Conservation (phyloP, 371 early-diverging fungal genomes). For the Apophysomyces ossiformis region DNA sequence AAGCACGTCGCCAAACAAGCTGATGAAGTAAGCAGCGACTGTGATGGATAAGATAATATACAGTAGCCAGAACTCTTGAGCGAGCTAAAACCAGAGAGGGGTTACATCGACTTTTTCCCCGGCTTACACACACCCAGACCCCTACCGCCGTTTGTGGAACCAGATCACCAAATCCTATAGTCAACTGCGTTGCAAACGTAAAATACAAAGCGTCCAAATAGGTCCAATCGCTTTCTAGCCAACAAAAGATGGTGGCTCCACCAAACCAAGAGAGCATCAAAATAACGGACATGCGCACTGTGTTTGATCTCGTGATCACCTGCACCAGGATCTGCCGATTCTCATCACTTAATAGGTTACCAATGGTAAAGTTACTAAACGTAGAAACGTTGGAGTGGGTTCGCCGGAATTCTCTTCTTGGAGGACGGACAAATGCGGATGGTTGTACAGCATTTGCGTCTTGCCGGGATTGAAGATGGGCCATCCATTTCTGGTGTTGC, state of each 20-base stretch:
- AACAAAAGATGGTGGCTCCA: slow-evolving; percentile 26
- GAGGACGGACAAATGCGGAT: not conserved
- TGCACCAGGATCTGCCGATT: slow-evolving; percentile 26
- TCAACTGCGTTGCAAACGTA: slow-evolving; percentile 27
- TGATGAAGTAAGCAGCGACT: slow-evolving; percentile 30
- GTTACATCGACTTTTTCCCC: not conserved
- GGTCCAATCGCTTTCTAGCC: slow-evolving; percentile 22
- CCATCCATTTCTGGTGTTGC: slow-evolving; percentile 24
- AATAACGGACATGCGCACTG: slow-evolving; percentile 20
- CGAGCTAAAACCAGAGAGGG: slow-evolving; percentile 12
- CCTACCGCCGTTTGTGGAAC: slow-evolving; percentile 31
- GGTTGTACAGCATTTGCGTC: not conserved
- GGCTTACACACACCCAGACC: not conserved
- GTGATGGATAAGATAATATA: slow-evolving; percentile 30
- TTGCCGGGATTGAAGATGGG: slow-evolving; percentile 1
- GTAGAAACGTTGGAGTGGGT: slow-evolving; percentile 17
- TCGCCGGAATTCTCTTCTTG: slow-evolving; percentile 3
- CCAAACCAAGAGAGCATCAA: slow-evolving; percentile 25
- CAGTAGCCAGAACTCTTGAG: slow-evolving; percentile 32
- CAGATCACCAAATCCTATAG: slow-evolving; percentile 32
- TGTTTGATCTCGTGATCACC: slow-evolving; percentile 25
- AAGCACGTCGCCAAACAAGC: slow-evolving; percentile 25
- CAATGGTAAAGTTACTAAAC: slow-evolving; percentile 20
- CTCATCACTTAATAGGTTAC: slow-evolving; percentile 19
- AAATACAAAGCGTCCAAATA: slow-evolving; percentile 28